These are phyloP conservation scores for Acer yangbiense DNA, from an alignment of 345 rosid species.

Conservation along the genomic window DNA sequence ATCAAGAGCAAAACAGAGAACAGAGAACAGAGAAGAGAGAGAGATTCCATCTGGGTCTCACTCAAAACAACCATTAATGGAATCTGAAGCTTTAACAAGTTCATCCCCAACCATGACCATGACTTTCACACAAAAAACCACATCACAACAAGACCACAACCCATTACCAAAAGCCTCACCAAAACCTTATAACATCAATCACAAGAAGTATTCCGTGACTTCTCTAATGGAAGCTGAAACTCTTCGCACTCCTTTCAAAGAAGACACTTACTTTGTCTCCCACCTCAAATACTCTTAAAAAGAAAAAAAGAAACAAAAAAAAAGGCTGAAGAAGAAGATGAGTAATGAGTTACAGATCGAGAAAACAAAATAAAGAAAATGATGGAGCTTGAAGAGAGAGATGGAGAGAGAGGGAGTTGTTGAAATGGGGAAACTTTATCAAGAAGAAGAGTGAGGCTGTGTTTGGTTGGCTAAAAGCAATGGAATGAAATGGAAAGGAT, in stretches of 20 bases:
- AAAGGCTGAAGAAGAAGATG: too few relatives aligned
- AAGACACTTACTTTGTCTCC: constrained; percentile 78
- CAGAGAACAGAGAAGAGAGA: not conserved
- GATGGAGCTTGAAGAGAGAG: too few relatives aligned
- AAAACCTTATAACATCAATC: constrained; percentile 26
- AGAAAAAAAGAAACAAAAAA: constrained; percentile 30
- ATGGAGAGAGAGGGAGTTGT: too few relatives aligned
- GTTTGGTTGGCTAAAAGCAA: too few relatives aligned
- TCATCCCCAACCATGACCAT: constrained; percentile 38
- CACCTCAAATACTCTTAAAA: constrained; percentile 76
- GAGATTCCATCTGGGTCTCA: constrained; percentile 26
- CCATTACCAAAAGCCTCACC: constrained; percentile 37
- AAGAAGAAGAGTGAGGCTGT: too few relatives aligned
- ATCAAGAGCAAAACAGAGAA: not conserved
- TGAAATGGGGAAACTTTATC: too few relatives aligned
- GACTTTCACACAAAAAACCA: constrained; percentile 39
- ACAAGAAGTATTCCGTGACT: constrained; percentile 68
- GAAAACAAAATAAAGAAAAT: too few relatives aligned
- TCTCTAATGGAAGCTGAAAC: constrained; percentile 75
- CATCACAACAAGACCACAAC: constrained; percentile 4
- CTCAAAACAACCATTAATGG: constrained; percentile 31
- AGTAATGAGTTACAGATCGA: too few relatives aligned
- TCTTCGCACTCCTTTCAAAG: constrained; percentile 67
- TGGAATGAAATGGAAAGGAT: too few relatives aligned
- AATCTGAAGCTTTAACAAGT: constrained; percentile 25